These are phyloP conservation scores for Euphorbia peplus DNA, from an alignment of 345 rosid genomes.

Conservation along the genomic window DNA sequence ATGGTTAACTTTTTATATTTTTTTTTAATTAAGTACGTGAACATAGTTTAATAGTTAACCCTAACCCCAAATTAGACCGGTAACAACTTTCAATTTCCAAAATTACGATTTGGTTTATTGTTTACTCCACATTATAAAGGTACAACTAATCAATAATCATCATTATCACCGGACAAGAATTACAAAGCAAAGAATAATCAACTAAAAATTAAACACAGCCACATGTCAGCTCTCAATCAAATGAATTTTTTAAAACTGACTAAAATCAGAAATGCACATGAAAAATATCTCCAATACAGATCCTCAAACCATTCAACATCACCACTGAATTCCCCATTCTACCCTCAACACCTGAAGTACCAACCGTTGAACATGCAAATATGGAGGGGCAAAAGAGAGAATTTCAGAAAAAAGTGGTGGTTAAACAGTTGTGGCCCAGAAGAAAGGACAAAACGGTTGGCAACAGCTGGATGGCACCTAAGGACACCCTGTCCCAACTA, in stretches of 20 bases:
- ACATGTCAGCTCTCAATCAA: neutral
- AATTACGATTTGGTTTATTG: too few species aligned
- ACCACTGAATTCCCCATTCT: neutral
- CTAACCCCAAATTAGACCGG: too few species aligned
- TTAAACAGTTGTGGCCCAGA: neutral
- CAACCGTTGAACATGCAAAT: neutral
- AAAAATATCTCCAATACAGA: neutral
- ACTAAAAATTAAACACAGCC: neutral
- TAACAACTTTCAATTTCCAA: too few species aligned
- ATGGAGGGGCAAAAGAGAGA: neutral
- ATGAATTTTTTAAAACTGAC: neutral
- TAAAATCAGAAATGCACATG: neutral
- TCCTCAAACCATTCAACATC: neutral
- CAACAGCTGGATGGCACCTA: conserved; percentile 15
- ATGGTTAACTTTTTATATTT: too few species aligned
- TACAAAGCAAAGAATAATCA: neutral
- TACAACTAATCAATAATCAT: neutral
- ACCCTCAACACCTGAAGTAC: neutral
- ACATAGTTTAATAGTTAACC: too few species aligned
- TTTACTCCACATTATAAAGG: too few species aligned
- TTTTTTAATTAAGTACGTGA: too few species aligned
- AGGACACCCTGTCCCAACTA: conserved; percentile 10
- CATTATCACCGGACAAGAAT: neutral
- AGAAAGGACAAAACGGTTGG: conserved; percentile 14
- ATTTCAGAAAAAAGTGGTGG: neutral